These are phyloP conservation scores for Apiospora marii DNA, from an alignment of 2,329 filamentous ascomycete species.

Conservation along the genomic window DNA sequence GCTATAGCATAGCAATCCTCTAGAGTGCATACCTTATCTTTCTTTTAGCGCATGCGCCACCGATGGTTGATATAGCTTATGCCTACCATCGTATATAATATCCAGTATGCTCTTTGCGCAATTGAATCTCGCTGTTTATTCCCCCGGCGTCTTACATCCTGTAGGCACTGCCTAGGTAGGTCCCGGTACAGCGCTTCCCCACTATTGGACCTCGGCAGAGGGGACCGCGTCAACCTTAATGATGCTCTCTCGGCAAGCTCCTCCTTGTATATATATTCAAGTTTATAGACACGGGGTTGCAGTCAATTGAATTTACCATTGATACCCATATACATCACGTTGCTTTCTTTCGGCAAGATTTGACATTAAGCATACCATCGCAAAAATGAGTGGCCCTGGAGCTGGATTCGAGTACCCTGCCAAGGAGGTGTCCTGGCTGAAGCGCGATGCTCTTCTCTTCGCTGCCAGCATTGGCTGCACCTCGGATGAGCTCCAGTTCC, in stretches of 20 bases:
- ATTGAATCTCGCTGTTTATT: not conserved
- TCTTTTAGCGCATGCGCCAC: not conserved
- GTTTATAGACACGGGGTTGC: not conserved
- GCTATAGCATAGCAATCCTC: not conserved
- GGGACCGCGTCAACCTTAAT: conserved; percentile 20
- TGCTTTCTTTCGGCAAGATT: not conserved
- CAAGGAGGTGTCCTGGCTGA: conserved; percentile 81
- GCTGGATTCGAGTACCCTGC: conserved; percentile 82
- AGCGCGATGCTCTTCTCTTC: conserved; percentile 89
- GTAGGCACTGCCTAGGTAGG: not conserved
- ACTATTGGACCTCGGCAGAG: conserved; percentile 30
- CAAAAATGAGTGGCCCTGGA: conserved; percentile 58
- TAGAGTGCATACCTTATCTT: not conserved
- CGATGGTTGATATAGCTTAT: not conserved
- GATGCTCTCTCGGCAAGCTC: conserved; percentile 22
- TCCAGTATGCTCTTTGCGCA: not conserved
- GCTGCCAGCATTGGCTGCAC: conserved; percentile 88
- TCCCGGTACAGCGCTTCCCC: conserved; percentile 20
- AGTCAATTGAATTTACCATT: not conserved
- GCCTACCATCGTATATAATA: not conserved
- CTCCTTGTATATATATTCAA: not conserved
- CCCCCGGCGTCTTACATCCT: not conserved
- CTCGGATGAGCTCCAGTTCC: conserved; percentile 88
- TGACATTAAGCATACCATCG: not conserved
- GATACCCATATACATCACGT: not conserved